These are phyloP conservation scores for Tolypocladium cylindrosporum DNA, from an alignment of 2,329 filamentous ascomycete species.

Conservation along the genomic window DNA sequence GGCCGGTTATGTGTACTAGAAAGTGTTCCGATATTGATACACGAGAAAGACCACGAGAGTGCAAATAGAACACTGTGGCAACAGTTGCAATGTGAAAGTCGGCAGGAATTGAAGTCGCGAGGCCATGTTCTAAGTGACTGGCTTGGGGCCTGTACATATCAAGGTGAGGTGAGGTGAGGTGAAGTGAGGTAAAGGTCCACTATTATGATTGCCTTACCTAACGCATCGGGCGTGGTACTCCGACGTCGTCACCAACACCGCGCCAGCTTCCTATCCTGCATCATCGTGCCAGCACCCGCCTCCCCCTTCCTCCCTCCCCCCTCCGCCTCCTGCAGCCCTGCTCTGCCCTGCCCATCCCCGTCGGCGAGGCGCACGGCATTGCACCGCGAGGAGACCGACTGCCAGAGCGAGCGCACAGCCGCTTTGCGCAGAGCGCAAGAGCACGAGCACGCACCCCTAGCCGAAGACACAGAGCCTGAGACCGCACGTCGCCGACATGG, in stretches of 20 bases:
- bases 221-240: not conserved
- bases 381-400: not conserved
- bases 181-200: not conserved
- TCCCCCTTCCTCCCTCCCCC: not conserved
- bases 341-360: not conserved
- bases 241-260: not conserved
- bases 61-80: too few relatives aligned
- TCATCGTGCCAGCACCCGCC: not conserved
- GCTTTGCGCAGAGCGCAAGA: not conserved
- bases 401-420: not conserved
- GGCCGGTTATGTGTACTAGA: too few relatives aligned
- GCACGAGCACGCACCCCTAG: not conserved
- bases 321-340: not conserved
- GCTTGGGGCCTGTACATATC: not conserved
- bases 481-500: conserved; percentile 46
- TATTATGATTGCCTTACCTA: not conserved
- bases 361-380: not conserved
- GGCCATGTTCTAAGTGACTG: not conserved
- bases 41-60: not conserved
- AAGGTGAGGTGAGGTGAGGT: not conserved
- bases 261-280: not conserved
- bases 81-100: too few relatives aligned
- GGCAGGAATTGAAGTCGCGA: too few relatives aligned
- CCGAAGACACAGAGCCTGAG: not conserved
- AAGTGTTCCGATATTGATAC: too few relatives aligned